Base-by-base conservation (phyloP, 352 stramenopile species). In the Peronospora tabacina region DNA sequence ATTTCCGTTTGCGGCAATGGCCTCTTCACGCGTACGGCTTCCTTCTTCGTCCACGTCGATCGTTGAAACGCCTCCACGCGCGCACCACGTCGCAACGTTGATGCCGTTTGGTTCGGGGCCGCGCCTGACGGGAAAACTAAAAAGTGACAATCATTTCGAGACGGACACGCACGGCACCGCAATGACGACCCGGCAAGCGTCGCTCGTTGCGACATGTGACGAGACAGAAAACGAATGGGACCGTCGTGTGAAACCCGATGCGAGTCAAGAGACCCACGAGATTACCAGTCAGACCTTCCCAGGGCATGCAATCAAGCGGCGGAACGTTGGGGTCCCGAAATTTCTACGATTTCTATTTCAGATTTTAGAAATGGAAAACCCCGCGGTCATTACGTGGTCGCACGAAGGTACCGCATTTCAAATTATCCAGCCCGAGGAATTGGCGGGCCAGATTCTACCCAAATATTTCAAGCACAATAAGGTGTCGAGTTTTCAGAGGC, bases 381-480 rank as follows among this genome's bases (percentile, higher is more conserved):
- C 59, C 9, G 48, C 37, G 2, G 66, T 87, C 44, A 85, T 87
- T 32, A 44, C 63, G 8, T 87, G 76, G 76, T 81, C 76, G 1
- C 74, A 85, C 43, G 68, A 67, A 26, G 76, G 74, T 42, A 87
- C 76, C 4, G 74, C 76, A 12, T 87, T 87, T 48, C 74, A 87
- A 58, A 85, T 87, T 50, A 72, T 72, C 5, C 66, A 81, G 29
- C 70, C 74, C 0, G 71, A 85, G 2, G 68, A 70, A n/a, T 59
- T 87, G 11, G 71, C 76, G 3, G 54, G 59, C 33, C 47, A 61
- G 47, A 82, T 86, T 26, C 51, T 89, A 28, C 74, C 78, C 16
- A 75, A 72, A 28, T 90, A 87, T 46, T 87, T 87, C 46, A 87
- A 85, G 46, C 76, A 87, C 61, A 85, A 85, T 63, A 87, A 87